Evolutionary conservation across 73 alveolate species (phyloP).

Genomic region (Paramecium sexaurelia): DNA sequence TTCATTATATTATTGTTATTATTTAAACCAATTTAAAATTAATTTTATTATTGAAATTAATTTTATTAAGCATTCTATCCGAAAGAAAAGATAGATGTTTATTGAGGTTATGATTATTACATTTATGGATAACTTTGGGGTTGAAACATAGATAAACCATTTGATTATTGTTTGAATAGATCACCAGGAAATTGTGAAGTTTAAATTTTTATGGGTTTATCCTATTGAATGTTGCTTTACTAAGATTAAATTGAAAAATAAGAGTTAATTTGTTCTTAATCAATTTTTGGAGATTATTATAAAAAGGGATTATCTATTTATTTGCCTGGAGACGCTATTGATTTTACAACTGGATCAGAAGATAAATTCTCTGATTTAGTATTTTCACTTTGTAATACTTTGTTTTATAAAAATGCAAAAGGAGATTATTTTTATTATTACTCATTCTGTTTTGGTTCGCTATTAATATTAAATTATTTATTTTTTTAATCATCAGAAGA

Average conservation of each 20-base stretch:
- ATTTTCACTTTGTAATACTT: not conserved
- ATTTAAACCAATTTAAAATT: not conserved
- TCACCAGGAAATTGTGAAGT: not conserved
- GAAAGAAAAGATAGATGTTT: not conserved
- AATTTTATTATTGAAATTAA: not conserved
- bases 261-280: not conserved
- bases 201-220: not conserved
- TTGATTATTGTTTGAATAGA: not conserved
- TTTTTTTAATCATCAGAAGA: not conserved
- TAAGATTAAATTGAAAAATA: not conserved
- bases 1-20: not conserved
- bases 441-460: not conserved
- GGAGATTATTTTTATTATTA: not conserved
- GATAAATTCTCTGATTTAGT: not conserved
- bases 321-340: not conserved
- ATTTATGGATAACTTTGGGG: not conserved
- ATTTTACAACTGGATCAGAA: not conserved
- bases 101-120: not conserved
- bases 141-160: not conserved
- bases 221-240: not conserved
- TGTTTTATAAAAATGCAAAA: not conserved
- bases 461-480: not conserved
- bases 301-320: not conserved
- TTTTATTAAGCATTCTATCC: not conserved
- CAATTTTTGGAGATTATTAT: conserved; percentile 2